These are phyloP conservation scores for Tephrocybe sp. DNA, from an alignment of 768 basidiomycete genomes.

Conservation along the genomic window DNA sequence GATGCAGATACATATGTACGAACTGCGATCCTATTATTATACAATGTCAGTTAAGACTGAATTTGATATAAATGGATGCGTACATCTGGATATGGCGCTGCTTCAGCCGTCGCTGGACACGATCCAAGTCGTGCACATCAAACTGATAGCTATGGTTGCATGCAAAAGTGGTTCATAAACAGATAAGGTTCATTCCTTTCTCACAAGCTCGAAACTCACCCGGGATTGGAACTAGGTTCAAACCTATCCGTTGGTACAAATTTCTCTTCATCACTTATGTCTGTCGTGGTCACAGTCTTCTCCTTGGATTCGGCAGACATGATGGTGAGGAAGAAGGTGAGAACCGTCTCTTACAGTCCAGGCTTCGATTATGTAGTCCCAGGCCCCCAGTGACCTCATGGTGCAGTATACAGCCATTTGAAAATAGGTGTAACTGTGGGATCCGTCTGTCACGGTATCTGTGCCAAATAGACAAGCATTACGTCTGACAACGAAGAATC, in stretches of 20 bases:
- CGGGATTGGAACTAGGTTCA: constrained; percentile 1
- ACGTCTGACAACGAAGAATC: too few relatives aligned
- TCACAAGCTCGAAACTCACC: background rate
- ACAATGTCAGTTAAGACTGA: background rate
- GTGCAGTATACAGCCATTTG: too few relatives aligned
- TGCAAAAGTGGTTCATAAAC: background rate
- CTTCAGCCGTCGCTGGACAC: constrained; percentile 68
- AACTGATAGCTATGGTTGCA: constrained; percentile 36
- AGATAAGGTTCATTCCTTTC: too few relatives aligned
- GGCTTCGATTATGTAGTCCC: too few relatives aligned
- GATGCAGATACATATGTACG: constrained; percentile 16
- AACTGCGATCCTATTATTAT: constrained; percentile 57
- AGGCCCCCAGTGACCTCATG: too few relatives aligned
- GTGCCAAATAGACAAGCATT: too few relatives aligned
- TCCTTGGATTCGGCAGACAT: too few relatives aligned
- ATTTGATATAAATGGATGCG: constrained; percentile 16
- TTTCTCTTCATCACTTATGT: background rate
- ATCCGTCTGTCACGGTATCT: too few relatives aligned
- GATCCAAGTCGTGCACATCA: constrained; percentile 61
- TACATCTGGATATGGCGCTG: constrained; percentile 82
- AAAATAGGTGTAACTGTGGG: too few relatives aligned
- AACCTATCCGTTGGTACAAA: background rate
- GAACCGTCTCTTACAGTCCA: too few relatives aligned
- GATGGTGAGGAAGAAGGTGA: too few relatives aligned
- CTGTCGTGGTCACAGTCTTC: background rate